Base-by-base conservation (phyloP, 345 rosid genomes). In the sweet orange (Citrus sinensis) region DNA sequence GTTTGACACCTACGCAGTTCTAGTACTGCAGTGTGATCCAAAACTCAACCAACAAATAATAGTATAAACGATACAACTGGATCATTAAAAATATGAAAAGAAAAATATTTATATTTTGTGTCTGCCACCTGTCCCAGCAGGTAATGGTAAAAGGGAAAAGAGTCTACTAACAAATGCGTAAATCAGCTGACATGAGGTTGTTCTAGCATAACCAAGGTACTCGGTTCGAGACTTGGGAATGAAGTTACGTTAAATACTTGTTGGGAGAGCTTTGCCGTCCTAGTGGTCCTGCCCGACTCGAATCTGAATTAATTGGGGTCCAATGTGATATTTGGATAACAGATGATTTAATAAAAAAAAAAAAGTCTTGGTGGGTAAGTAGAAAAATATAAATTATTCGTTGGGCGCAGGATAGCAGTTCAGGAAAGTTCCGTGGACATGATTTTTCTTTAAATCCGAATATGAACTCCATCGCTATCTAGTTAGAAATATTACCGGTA, bases 261-360 rank as follows among this genome's bases (percentile, higher is more conserved):
- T 32, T 32, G 0, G 32, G 32, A 30, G 32, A 30, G 4, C 0
- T 3, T 30, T 30, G 0, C 4, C 4, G 32, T 0, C 4, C 0
- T 30, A 30, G 0, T 30, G 32, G 0, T 30, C 32, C 0, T 30
- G 4, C 0, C 4, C 34, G 34, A 3, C 4, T 32, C 0, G 4
- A 32, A 3, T 32, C 4, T 32, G 4, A 0, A 32, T 32, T 32
- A 32, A 0, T 30, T 0, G 32, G 32, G 30, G 32, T 0, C 4
- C 32, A 30, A 4, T 32, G 0, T 32, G 5, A 32, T 32, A 32
- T 4, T 32, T 32, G 0, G 34, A 32, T 32, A 3, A 0, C 0
- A 32, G 5, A 32, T 32, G 0, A 0, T 32, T 32, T 32, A 32
- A 32, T 32, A 32, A 4, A 32, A 4, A 32, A 30, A 27, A 42